A percentile compares a stretch with the other conserved stretches of the same genome.
Evolutionary conservation across 331 rosid genomes (phyloP).

Genomic region (Erythrophleum ivorense): DNA sequence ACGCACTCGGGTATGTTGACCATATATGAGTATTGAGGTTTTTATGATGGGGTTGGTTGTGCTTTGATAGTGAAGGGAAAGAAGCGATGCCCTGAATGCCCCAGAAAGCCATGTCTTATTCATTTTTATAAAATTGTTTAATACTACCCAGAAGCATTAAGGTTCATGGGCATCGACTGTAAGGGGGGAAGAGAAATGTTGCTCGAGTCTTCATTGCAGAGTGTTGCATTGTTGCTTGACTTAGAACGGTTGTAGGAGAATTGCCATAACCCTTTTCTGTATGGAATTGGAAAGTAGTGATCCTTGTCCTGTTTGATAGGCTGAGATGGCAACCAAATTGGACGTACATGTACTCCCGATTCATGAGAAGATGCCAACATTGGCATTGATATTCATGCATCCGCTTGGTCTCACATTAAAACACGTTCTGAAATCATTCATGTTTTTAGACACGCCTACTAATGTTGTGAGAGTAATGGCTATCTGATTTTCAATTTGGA

Average conservation of each 20-base stretch:
- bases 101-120: not conserved
- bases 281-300: slow-evolving; percentile 10
- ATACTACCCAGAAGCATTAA: slow-evolving; percentile 15
- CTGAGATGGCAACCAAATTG: not conserved
- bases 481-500: slow-evolving; percentile 6
- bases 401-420: not conserved
- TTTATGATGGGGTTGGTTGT: not conserved
- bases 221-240: slow-evolving; percentile 3
- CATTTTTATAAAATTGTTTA: slow-evolving; percentile 13
- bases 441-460: not conserved
- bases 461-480: not conserved
- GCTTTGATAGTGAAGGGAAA: slow-evolving; percentile 18
- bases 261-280: slow-evolving; percentile 13
- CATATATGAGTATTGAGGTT: not conserved
- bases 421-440: slow-evolving; percentile 6
- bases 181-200: not conserved
- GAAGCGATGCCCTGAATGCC: not conserved
- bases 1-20: slow-evolving; percentile 75
- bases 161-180: not conserved
- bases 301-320: not conserved
- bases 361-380: not conserved
- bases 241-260: not conserved
- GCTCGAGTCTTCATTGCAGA: not conserved
- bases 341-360: slow-evolving; percentile 3
- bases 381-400: not conserved